Base-by-base conservation (phyloP, 768 basidiomycete species). In the Kwoniella bestiolae region DNA sequence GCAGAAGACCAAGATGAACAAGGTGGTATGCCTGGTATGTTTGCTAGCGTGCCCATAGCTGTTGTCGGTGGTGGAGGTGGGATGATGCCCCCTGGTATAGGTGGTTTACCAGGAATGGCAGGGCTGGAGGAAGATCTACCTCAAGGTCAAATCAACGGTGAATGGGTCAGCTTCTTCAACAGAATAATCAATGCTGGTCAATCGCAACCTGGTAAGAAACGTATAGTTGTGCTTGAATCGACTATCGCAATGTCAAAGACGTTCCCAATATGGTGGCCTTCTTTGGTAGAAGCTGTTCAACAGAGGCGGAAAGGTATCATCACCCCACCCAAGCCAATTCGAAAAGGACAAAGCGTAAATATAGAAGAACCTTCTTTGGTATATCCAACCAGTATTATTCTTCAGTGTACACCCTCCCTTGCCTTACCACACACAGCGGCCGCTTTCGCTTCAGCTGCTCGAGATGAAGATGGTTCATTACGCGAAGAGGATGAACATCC, bases 361-460 rank as follows among this genome's bases (percentile, higher is more conserved):
- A 55, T 38, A 14, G 34, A 25, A 9, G 45, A 28, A 5, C 38
- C 63, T 1, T 34, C 47, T 6, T 53, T 87, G 74, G 26, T 49
- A 5, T 59, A 65, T 25, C 91, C 92, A 2, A 90, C 89, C 71
- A 87, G 89, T 7, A 91, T 96, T 51, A 84, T 96, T 18, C 90
- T 95, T 72, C 92, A 92, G n/a, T 87, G 91, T 73, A 88, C 90
- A 0, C 92, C 93, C 28, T 83, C 90, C 3, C 82, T 92, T n/a
- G 82, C 86, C 14, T 62, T 67, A 58, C 84, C 82, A 67, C 80
- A 85, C 80, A 68, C 84, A 84, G 49, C 83, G 74, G 64, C 83
- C 14, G 50, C 49, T 3, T 63, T 55, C 21, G 23, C 50, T n/a
- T 56, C 50, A 18, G 35, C 51, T 26, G 45, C 35, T 8, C 29